Base-by-base conservation (phyloP, 208 protist species). In the Crithidia brevicula region DNA sequence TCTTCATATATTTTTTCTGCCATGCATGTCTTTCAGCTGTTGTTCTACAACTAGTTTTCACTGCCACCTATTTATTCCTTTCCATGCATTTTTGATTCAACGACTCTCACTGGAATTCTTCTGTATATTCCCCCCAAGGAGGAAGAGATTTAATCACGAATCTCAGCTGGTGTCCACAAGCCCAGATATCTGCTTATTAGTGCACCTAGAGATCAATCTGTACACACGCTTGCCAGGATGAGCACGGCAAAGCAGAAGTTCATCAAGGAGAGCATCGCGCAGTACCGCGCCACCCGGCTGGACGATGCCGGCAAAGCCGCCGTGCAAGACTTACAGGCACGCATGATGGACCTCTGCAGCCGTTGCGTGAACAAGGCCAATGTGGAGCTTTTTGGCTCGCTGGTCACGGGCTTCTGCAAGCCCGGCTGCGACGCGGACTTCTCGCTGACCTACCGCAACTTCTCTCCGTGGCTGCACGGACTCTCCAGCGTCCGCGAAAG, bases 381-480 rank as follows among this genome's bases (percentile, higher is more conserved):
- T 51, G 68, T 97, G 36, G 81, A 91, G 65, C 69, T 92, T 15
- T 95, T 97, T 52, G 92, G 92, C 11, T 97, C 92, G 1, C 86
- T 92, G 27, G 86, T 88, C 10, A 94, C 75, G 40, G 88, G 92
- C 18, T 97, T 97, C 69, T 92, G 87, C 62, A 89, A 86, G 57
- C 77, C 84, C 0, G 76, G 75, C 45, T 86, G 83, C 16, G 92
- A 97, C 58, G 86, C 83, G 0, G 92, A 97, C 67, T 54, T 97
- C 46, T 97, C 92, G 0, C 71, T 97, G 7, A 95, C 87, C 40
- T 95, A 91, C 59, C 86, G 89, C 42, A 95, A 94, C 59, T 97
- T 93, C 54, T 97, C 89, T 0, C 83, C 87, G 4, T 97, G 88
- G 86, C 70, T 95, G 45, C 72, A 82, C 5, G 92, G 92, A 18